Percentiles rank a stretch among this genome's conserved stretches.
Conservation (phyloP, 2,329 filamentous ascomycete genomes). For the Pochonia chlamydosporia region DNA sequence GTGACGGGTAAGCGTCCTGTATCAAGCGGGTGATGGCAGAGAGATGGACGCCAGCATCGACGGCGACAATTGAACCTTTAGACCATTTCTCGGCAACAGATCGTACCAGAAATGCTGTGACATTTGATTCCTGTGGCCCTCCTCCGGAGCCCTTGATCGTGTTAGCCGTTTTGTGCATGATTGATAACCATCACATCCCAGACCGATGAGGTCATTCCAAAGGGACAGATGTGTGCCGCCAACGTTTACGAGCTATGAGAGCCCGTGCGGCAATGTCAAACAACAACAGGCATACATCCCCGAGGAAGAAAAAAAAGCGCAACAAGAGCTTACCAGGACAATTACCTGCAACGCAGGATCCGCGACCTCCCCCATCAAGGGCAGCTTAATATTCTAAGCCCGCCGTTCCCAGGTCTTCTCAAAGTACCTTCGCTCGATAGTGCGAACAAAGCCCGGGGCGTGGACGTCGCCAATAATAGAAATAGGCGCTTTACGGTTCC, state of each 20-base stretch:
- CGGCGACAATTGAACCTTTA: slow-evolving; percentile 77
- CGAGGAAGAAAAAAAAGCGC: slow-evolving; percentile 4
- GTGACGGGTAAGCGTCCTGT: slow-evolving; percentile 42
- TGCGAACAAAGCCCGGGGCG: neutral
- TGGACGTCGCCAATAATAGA: neutral
- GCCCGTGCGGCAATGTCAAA: no score
- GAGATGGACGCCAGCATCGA: slow-evolving; percentile 89
- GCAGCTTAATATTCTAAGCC: neutral
- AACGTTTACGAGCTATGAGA: no score
- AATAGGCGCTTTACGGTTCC: neutral
- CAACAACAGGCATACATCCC: neutral
- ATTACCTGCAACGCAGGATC: slow-evolving; percentile 64
- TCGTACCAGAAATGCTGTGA: slow-evolving; percentile 83
- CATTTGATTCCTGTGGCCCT: slow-evolving; percentile 83
- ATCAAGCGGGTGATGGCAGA: slow-evolving; percentile 79
- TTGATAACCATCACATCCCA: neutral
- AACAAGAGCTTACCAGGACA: slow-evolving; percentile 55
- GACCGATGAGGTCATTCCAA: neutral
- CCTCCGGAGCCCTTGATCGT: slow-evolving; percentile 71
- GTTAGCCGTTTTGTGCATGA: slow-evolving; percentile 1
- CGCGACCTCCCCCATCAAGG: slow-evolving; percentile 17
- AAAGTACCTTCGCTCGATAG: neutral
- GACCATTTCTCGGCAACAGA: slow-evolving; percentile 74
- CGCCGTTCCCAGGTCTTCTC: neutral
- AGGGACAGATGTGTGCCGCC: no score